Evolutionary conservation across 352 stramenopile genomes (phyloP).

Genomic region (Pythium folliculosum): DNA sequence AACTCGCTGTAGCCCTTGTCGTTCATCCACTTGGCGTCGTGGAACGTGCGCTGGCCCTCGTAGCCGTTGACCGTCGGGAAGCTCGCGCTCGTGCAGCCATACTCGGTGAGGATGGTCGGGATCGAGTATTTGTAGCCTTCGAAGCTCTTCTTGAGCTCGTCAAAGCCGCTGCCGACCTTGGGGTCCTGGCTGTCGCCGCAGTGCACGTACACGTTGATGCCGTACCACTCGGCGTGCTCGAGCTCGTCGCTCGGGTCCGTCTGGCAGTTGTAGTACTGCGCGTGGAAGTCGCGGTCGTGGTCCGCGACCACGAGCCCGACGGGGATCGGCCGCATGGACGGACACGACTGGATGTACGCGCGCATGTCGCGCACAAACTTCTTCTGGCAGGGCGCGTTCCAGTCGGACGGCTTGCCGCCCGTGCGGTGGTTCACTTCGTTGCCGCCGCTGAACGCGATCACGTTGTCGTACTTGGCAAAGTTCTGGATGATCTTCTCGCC

Average conservation of each 20-base stretch:
- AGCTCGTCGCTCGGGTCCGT: slow-evolving; percentile 56
- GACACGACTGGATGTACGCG: slow-evolving; percentile 61
- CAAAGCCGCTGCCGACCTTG: slow-evolving; percentile 52
- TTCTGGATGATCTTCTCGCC: slow-evolving; percentile 80
- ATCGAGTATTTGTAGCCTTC: slow-evolving; percentile 58
- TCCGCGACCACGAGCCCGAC: slow-evolving; percentile 78
- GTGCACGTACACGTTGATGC: slow-evolving; percentile 82
- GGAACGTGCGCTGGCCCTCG: slow-evolving; percentile 74
- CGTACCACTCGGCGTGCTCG: slow-evolving; percentile 85
- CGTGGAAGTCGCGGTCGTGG: slow-evolving; percentile 56
- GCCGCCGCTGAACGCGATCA: slow-evolving; percentile 71
- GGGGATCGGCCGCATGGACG: slow-evolving; percentile 62
- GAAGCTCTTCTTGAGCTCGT: slow-evolving; percentile 62
- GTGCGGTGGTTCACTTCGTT: slow-evolving; percentile 86
- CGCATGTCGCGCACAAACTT: slow-evolving; percentile 90
- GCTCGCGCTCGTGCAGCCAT: slow-evolving; percentile 45
- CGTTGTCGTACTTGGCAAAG: slow-evolving; percentile 86
- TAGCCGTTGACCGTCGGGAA: slow-evolving; percentile 66
- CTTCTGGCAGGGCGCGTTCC: slow-evolving; percentile 86
- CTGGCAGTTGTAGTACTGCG: slow-evolving; percentile 85
- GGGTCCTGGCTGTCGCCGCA: slow-evolving; percentile 60
- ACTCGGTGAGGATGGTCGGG: slow-evolving; percentile 62
- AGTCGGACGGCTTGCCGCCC: slow-evolving; percentile 38
- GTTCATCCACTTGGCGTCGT: slow-evolving; percentile 69
- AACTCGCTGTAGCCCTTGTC: slow-evolving; percentile 45